phyloP scores from a whole-genome alignment of 768 basidiomycete genomes.

The Galerina marginata region DNA sequence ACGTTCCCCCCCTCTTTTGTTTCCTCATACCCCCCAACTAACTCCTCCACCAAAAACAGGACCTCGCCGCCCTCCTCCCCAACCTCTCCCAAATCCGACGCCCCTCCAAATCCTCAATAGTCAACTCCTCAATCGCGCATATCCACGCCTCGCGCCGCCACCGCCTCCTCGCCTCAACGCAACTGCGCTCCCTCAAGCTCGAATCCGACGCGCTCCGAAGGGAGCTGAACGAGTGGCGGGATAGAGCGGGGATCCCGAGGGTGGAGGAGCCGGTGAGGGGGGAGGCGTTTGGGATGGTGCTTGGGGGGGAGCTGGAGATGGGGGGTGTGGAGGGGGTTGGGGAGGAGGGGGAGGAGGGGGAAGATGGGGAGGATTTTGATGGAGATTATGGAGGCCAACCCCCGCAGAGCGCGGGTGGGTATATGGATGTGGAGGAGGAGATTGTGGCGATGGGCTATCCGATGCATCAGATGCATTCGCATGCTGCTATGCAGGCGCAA shows the following conservation, averaged over 20 bases:
- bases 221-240: constrained; percentile 94
- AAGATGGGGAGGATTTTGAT: constrained; percentile 42
- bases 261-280: constrained; percentile 76
- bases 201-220: constrained; percentile 88
- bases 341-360: constrained; percentile 52
- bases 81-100: constrained; percentile 90
- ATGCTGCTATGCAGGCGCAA: constrained; percentile 4
- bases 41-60: constrained; percentile 46
- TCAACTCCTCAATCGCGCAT: constrained; percentile 93
- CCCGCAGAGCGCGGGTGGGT: no score
- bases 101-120: constrained; percentile 95
- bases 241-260: constrained; percentile 70
- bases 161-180: constrained; percentile 79
- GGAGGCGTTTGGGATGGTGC: constrained; percentile 74
- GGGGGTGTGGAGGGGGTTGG: constrained; percentile 52
- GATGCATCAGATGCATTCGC: constrained; percentile 6
- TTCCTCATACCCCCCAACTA: constrained; percentile 6
- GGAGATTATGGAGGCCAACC: no score
- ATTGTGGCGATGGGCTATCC: constrained; percentile 33
- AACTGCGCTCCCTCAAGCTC: constrained; percentile 77
- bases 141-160: constrained; percentile 84
- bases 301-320: constrained; percentile 74
- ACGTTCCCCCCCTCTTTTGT: constrained; percentile 29
- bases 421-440: constrained; percentile 27
- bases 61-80: constrained; percentile 90